Conservation (phyloP, 164 flowering plant genomes). For the Euptelea pleiosperma region DNA sequence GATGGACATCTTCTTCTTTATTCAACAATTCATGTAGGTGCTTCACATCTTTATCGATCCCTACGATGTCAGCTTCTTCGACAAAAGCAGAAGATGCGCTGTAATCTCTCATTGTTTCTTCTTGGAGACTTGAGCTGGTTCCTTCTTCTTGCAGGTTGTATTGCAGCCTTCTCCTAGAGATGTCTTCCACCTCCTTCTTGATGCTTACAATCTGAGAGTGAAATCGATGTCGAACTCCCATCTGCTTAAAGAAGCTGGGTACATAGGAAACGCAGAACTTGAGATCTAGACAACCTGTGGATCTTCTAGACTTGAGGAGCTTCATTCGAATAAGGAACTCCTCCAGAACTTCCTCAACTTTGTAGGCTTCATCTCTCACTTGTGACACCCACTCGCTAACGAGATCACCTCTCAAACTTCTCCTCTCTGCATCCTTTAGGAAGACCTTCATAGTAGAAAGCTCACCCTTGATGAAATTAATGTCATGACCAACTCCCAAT, state of each 20-base stretch:
- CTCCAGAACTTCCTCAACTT: background rate
- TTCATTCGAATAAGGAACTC: background rate
- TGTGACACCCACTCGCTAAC: too few relatives aligned
- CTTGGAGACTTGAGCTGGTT: background rate
- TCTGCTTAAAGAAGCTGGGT: too few relatives aligned
- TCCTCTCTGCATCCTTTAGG: too few relatives aligned
- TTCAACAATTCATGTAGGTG: background rate
- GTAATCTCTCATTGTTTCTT: background rate
- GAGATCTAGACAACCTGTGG: too few relatives aligned
- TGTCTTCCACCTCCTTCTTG: background rate
- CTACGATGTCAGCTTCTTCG: background rate
- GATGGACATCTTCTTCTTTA: background rate
- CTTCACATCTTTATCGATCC: background rate
- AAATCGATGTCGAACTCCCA: background rate
- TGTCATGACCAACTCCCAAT: too few relatives aligned
- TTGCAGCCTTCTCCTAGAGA: background rate
- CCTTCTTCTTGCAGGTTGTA: slow-evolving; percentile 1
- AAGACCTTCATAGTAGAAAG: too few relatives aligned
- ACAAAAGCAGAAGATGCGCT: background rate
- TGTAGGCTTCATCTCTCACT: too few relatives aligned
- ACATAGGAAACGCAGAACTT: background rate
- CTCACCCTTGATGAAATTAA: too few relatives aligned
- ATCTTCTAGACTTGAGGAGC: background rate
- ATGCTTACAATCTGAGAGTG: background rate
- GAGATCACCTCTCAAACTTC: too few relatives aligned